A percentile compares a stretch with the other conserved stretches of the same genome.
phyloP scores from a whole-genome alignment of 768 basidiomycete species.

The Hysterangium stoloniferum region DNA sequence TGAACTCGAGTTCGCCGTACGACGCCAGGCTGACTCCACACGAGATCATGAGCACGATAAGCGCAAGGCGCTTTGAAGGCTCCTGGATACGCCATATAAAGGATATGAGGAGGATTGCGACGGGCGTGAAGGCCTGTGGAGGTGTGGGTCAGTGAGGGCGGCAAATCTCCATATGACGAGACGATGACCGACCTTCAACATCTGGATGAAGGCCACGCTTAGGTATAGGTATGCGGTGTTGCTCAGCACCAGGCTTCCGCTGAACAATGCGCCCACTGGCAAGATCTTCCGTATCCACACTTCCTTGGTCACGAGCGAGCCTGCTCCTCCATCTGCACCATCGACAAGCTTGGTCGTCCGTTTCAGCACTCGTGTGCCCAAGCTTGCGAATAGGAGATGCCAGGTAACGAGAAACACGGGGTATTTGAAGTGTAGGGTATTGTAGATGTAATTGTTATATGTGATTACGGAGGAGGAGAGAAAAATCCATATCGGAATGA shows the following conservation, averaged over 20 bases:
- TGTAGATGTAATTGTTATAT: conserved; percentile 91
- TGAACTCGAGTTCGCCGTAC: conserved; percentile 81
- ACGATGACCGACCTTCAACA: conserved; percentile 65
- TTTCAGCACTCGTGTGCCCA: conserved; percentile 81
- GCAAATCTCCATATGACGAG: neutral
- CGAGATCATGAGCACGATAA: conserved; percentile 90
- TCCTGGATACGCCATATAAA: conserved; percentile 87
- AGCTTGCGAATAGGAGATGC: conserved; percentile 66
- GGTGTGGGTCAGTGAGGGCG: too few relatives aligned
- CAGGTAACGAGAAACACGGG: conserved; percentile 92
- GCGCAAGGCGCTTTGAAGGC: conserved; percentile 67
- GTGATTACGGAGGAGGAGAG: conserved; percentile 88
- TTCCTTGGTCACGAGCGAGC: conserved; percentile 70
- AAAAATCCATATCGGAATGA: conserved; percentile 90
- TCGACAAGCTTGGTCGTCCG: conserved; percentile 78
- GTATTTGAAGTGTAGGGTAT: conserved; percentile 73
- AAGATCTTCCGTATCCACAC: conserved; percentile 81
- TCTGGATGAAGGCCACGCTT: conserved; percentile 91
- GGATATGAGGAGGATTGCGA: conserved; percentile 88
- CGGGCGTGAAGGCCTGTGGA: conserved; percentile 77
- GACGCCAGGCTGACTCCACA: conserved; percentile 84
- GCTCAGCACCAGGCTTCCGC: conserved; percentile 81
- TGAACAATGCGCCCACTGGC: conserved; percentile 91
- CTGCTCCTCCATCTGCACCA: conserved; percentile 42
- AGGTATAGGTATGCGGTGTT: conserved; percentile 92